Evolutionary conservation across 768 basidiomycete genomes (phyloP).

Genomic region (Mycena rosella): DNA sequence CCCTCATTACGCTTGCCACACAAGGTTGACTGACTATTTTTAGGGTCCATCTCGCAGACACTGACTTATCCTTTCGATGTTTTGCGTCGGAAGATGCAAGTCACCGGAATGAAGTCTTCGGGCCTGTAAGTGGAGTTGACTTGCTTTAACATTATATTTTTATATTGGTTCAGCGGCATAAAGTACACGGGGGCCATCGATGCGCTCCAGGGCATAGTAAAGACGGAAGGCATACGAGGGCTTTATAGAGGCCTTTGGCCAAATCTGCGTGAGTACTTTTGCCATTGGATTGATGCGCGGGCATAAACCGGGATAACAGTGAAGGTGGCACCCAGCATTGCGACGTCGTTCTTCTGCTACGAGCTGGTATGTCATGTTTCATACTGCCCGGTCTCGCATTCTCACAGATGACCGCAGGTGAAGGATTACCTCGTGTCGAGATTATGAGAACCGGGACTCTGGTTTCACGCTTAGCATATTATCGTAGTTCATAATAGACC

Average conservation of each 20-base stretch:
- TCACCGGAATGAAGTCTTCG: conserved; percentile 79
- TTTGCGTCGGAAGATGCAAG: conserved; percentile 95
- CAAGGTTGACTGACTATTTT: conserved; percentile 1
- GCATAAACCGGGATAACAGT: conserved; percentile 58
- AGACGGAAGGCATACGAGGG: conserved; percentile 80
- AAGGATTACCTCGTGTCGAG: conserved; percentile 54
- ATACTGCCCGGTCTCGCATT: neutral
- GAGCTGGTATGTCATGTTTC: conserved; percentile 61
- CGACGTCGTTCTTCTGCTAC: conserved; percentile 88
- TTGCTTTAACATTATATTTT: no score
- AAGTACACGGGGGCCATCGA: conserved; percentile 88
- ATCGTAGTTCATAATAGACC: neutral
- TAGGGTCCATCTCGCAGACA: conserved; percentile 93
- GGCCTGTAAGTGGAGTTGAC: no score
- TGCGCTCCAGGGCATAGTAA: conserved; percentile 77
- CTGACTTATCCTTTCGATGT: conserved; percentile 98
- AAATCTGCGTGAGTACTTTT: conserved; percentile 71
- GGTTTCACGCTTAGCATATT: conserved; percentile 19
- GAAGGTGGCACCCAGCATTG: conserved; percentile 92
- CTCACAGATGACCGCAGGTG: conserved; percentile 37
- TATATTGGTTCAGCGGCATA: no score
- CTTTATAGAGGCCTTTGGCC: conserved; percentile 92
- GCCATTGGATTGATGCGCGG: conserved; percentile 11
- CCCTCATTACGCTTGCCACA: conserved; percentile 12
- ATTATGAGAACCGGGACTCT: conserved; percentile 11